Evolutionary conservation across 495 filamentous ascomycete genomes (phyloP), one percentile per base, ranked within the genome.

Genomic region (Lasiosphaeria miniovina): DNA sequence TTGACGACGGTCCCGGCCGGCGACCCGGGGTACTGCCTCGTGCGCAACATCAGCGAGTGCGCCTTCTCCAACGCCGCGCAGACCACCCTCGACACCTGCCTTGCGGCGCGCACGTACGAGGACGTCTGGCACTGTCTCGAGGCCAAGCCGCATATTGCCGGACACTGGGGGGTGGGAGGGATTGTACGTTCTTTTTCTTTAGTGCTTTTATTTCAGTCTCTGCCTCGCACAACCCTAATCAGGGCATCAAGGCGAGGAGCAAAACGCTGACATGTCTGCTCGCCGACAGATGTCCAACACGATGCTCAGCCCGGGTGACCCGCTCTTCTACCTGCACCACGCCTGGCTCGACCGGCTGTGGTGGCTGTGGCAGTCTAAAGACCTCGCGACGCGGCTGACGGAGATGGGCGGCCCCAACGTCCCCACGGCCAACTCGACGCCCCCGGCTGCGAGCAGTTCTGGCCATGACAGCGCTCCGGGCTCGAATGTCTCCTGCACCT

Each of bases 311-410:
- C 72, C 72, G 3, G 72, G 70, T 12, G 82, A 84, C 55, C 80
- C 80, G 24, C 61, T 78, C 0, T 84, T 84, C 60, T 79, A 74
- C 54, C 68, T 83, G 33, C 80, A 84, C 55, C 80, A 83, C 62
- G 69, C 71, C 8, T 78, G 75, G 65, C 66, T 84, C 4, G 81
- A 83, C 62, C 73, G 75, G 4, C 8, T 82, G 15, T 84, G 80
- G 79, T 72, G 70, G 65, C 57, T 67, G 6, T 84, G 82, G 80
- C 80, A 83, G 61, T 65, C 74, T 10, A 46, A 61, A 17, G 60
- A 76, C 57, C 63, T 70, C 11, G 32, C 62, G 9, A 61, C 40
- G 4, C 60, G 72, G 6, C 52, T 74, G 33, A 64, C 40, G 14
- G 70, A 71, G 12, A 70, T 74, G 24, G 62, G 63, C 5, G 72